Evolutionary conservation across 371 early-diverging fungal species (phyloP).

Genomic region (Mucor irregularis): DNA sequence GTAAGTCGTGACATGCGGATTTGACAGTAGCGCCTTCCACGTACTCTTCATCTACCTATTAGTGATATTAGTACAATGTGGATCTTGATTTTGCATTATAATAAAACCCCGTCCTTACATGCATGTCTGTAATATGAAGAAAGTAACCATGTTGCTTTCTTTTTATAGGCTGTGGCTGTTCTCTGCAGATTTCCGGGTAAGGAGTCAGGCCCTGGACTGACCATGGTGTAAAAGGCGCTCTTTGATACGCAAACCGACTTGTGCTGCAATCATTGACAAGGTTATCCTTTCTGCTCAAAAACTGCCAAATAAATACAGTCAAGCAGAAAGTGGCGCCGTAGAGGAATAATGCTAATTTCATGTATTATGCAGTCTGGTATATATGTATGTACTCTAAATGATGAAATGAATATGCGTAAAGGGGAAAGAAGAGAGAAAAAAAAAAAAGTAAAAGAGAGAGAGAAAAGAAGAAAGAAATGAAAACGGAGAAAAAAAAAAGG

Average conservation of each 20-base stretch:
- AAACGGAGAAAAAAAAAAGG: not conserved
- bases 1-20: slow-evolving; percentile 54
- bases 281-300: not conserved
- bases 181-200: slow-evolving; percentile 11
- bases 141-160: slow-evolving; percentile 49
- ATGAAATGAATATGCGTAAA: too few relatives aligned
- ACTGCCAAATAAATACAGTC: slow-evolving; percentile 3
- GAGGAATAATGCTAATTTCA: not conserved
- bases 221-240: slow-evolving; percentile 2
- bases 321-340: not conserved
- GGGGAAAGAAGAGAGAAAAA: not conserved
- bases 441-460: too few relatives aligned
- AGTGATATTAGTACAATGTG: not conserved
- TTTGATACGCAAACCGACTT: not conserved
- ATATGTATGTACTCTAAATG: not conserved
- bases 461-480: not conserved
- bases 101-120: slow-evolving; percentile 37
- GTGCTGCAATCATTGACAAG: not conserved
- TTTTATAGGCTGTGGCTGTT: not conserved
- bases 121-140: slow-evolving; percentile 79
- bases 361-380: not conserved
- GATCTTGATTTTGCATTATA: not conserved
- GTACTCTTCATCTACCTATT: slow-evolving; percentile 56
- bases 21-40: slow-evolving; percentile 47
- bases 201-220: not conserved